Conservation (phyloP, 495 filamentous ascomycete species). For the Xylaria sp. region DNA sequence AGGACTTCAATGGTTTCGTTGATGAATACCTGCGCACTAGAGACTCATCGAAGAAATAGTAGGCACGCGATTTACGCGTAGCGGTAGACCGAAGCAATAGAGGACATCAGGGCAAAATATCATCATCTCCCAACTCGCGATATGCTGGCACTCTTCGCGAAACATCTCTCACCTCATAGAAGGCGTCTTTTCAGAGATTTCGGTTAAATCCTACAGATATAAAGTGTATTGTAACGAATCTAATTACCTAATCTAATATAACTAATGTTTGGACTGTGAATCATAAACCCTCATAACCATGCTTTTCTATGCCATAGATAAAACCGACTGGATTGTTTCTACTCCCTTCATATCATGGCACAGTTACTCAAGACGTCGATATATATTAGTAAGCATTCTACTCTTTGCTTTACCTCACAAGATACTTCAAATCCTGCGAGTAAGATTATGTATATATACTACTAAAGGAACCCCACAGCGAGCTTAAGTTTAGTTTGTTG, state of each 20-base stretch:
- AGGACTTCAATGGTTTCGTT: constrained; percentile 34
- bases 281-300: neutral
- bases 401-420: neutral
- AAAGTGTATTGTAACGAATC: neutral
- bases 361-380: neutral
- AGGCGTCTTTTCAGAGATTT: neutral
- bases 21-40: constrained; percentile 27
- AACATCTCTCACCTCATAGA: neutral
- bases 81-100: neutral
- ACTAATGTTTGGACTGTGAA: neutral
- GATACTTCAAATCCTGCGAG: neutral
- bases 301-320: neutral
- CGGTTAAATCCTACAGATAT: neutral
- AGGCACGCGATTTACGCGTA: neutral
- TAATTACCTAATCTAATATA: neutral
- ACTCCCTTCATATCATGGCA: neutral
- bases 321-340: neutral
- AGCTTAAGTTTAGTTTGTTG: neutral
- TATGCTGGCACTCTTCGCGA: neutral
- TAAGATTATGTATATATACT: neutral
- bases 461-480: neutral
- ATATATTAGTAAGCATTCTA: neutral
- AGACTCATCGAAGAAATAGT: neutral
- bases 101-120: neutral
- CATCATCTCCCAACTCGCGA: neutral